These are phyloP conservation scores for Phlyctochytrium bullatum DNA, from an alignment of 192 early-diverging fungal species.

Conservation along the genomic window DNA sequence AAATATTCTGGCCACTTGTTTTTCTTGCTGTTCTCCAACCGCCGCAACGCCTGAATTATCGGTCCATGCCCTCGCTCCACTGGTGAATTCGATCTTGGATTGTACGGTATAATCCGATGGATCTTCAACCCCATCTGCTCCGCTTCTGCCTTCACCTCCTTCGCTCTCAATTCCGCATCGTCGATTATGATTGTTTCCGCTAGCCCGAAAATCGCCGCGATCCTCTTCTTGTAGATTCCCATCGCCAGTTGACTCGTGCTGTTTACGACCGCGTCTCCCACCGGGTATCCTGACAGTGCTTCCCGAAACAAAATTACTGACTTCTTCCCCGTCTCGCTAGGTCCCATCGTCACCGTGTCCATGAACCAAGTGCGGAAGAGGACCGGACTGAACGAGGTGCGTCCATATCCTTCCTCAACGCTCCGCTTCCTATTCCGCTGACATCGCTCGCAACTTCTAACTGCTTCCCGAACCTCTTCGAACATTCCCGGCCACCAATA, in stretches of 20 bases:
- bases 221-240: neutral
- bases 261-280: neutral
- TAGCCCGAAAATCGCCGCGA: neutral
- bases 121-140: neutral
- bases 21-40: no score
- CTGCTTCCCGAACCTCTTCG: neutral
- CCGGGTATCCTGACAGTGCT: neutral
- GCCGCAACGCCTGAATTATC: no score
- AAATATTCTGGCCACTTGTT: no score
- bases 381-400: neutral
- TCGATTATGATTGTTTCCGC: neutral
- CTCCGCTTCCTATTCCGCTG: neutral
- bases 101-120: neutral
- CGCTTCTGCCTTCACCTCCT: neutral
- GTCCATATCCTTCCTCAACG: no score
- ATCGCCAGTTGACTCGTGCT: neutral
- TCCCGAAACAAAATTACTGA: neutral
- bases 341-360: neutral
- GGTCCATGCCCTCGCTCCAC: no score
- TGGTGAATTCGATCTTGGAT: neutral
- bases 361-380: conserved; percentile 5
- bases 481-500: conserved; percentile 20
- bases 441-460: conserved; percentile 9
- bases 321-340: no score
- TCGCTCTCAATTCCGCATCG: neutral